These are phyloP conservation scores for Claviceps digitariae DNA, from an alignment of 2,329 filamentous ascomycete genomes.

Conservation along the genomic window DNA sequence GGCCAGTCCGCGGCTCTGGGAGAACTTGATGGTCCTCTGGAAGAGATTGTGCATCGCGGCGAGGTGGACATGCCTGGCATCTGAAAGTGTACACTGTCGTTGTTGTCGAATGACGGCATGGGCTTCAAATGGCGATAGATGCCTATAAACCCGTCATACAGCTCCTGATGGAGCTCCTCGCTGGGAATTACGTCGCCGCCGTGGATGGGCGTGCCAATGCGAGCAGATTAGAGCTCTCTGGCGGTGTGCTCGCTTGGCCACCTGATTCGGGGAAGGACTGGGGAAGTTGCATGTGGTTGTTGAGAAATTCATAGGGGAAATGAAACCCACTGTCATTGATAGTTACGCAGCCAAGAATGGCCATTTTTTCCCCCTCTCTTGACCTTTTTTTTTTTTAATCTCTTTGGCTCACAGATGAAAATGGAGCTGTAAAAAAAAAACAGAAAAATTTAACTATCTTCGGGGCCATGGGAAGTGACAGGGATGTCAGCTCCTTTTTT, in stretches of 20 bases:
- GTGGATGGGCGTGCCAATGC: conserved; percentile 1
- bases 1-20: not conserved
- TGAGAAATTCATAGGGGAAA: not conserved
- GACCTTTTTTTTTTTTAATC: not conserved
- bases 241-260: conserved; percentile 5
- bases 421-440: too few species aligned
- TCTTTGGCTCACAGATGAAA: not conserved
- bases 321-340: not conserved
- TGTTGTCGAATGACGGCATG: conserved; percentile 9
- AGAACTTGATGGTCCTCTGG: conserved; percentile 1
- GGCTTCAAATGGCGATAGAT: conserved; percentile 6
- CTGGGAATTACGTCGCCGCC: not conserved
- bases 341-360: conserved; percentile 2
- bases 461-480: too few species aligned
- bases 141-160: not conserved
- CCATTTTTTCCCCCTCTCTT: not conserved
- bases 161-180: not conserved
- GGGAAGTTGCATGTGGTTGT: conserved; percentile 8
- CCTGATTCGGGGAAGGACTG: conserved; percentile 9
- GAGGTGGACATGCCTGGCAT: conserved; percentile 6
- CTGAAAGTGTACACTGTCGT: not conserved
- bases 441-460: too few species aligned
- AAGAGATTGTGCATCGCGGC: conserved; percentile 8
- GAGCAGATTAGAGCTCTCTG: not conserved
- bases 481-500: too few species aligned